Percentiles rank a stretch among this genome's conserved stretches.
Conservation (phyloP, 2,329 filamentous ascomycete species). For the Zymoseptoria passerinii region DNA sequence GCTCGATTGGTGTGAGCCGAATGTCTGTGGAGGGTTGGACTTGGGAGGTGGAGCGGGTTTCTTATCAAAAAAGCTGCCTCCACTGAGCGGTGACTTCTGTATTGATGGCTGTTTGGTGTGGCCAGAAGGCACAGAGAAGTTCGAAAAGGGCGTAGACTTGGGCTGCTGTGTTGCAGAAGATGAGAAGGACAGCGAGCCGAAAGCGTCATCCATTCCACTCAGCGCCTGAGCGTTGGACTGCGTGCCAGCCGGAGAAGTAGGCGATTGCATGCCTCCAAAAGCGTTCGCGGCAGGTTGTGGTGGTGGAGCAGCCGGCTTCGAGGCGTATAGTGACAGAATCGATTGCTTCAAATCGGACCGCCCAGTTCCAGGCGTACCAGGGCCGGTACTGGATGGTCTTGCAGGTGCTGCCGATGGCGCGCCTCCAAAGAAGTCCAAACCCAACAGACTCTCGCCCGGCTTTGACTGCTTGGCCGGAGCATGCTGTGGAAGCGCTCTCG, state of each 20-base stretch:
- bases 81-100: constrained; percentile 42
- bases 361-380: constrained; percentile 54
- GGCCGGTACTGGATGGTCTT: constrained; percentile 70
- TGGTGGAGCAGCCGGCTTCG: constrained; percentile 60
- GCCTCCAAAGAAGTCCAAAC: constrained; percentile 83
- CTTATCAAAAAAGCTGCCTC: constrained; percentile 76
- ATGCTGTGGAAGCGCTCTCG: constrained; percentile 18
- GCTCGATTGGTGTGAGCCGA: constrained; percentile 41
- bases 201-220: constrained; percentile 72
- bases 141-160: constrained; percentile 59
- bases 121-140: constrained; percentile 47
- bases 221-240: constrained; percentile 20
- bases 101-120: constrained; percentile 38
- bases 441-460: constrained; percentile 75
- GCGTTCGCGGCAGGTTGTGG: constrained; percentile 32
- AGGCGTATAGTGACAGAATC: constrained; percentile 88
- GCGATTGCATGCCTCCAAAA: constrained; percentile 59
- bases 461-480: constrained; percentile 52
- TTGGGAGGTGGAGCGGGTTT: constrained; percentile 43
- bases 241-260: constrained; percentile 24
- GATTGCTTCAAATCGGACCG: constrained; percentile 94
- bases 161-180: constrained; percentile 36
- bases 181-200: constrained; percentile 59
- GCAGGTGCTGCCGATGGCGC: constrained; percentile 58
- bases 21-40: constrained; percentile 22